A percentile compares a stretch with the other conserved stretches of the same genome.
Conservation (phyloP, 1,284 basidiomycete species). For the Chalciporus sp. region DNA sequence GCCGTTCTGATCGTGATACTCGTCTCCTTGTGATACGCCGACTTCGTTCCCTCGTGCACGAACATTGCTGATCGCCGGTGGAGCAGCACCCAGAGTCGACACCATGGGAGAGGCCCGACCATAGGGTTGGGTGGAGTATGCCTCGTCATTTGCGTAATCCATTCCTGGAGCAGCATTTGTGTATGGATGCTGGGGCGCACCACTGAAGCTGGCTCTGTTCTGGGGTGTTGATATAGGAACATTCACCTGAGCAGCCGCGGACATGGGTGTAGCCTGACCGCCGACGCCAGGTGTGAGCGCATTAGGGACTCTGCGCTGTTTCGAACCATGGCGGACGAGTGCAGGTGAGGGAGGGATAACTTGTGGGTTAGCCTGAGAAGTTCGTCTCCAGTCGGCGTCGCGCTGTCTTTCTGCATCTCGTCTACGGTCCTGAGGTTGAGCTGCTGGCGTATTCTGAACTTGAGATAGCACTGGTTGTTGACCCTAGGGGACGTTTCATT, state of each 20-base stretch:
- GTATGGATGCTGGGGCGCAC: constrained; percentile 62
- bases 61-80: constrained; percentile 70
- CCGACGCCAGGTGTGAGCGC: constrained; percentile 54
- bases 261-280: constrained; percentile 64
- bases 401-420: constrained; percentile 60
- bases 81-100: constrained; percentile 61
- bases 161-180: constrained; percentile 55
- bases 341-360: constrained; percentile 73
- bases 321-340: constrained; percentile 71
- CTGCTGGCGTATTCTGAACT: constrained; percentile 56
- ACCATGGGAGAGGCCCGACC: constrained; percentile 77
- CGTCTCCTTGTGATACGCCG: constrained; percentile 62
- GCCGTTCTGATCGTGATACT: constrained; percentile 58
- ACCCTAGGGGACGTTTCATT: constrained; percentile 38
- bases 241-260: constrained; percentile 72
- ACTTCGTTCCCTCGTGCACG: constrained; percentile 68
- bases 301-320: constrained; percentile 59
- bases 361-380: constrained; percentile 57
- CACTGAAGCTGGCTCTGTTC: constrained; percentile 46
- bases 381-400: constrained; percentile 40
- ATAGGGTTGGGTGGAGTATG: constrained; percentile 56
- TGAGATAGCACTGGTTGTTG: constrained; percentile 63
- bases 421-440: constrained; percentile 54
- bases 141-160: constrained; percentile 56
- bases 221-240: constrained; percentile 60